These are phyloP conservation scores for Citrus mangshanensis DNA, from an alignment of 345 rosid genomes.

Conservation along the genomic window DNA sequence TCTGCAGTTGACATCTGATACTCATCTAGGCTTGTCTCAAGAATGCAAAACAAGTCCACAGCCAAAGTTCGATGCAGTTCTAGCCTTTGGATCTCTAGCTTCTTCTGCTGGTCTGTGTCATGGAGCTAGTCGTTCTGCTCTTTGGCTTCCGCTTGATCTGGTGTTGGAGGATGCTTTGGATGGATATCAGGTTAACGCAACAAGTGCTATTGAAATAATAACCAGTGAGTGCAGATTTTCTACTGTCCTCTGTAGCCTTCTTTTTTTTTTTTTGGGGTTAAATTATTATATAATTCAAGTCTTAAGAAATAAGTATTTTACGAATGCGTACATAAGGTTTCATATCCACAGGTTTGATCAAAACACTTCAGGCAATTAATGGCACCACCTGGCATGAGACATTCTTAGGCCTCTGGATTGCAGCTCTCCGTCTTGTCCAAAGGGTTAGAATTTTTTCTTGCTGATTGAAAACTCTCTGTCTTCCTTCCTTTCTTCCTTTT, in stretches of 20 bases:
- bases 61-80: slow-evolving; percentile 48
- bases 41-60: slow-evolving; percentile 46
- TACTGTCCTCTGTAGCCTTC: background rate
- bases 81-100: slow-evolving; percentile 61
- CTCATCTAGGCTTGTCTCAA: slow-evolving; percentile 29
- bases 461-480: background rate
- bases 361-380: slow-evolving; percentile 78
- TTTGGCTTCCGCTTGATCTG: slow-evolving; percentile 97
- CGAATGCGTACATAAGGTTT: slow-evolving; percentile 11
- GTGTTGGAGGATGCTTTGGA: slow-evolving; percentile 94
- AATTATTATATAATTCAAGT: background rate
- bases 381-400: slow-evolving; percentile 88
- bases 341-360: slow-evolving; percentile 65
- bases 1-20: slow-evolving; percentile 54
- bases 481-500: background rate
- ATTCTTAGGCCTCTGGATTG: slow-evolving; percentile 85
- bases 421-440: slow-evolving; percentile 94
- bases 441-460: slow-evolving; percentile 52
- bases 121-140: slow-evolving; percentile 66
- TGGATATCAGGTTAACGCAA: slow-evolving; percentile 71
- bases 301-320: background rate
- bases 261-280: background rate
- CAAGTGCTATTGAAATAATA: slow-evolving; percentile 78
- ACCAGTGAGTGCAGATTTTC: slow-evolving; percentile 42
- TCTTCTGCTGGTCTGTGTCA: slow-evolving; percentile 59